Base-by-base conservation (phyloP, 2,329 filamentous ascomycete genomes). In the Coleophoma eucalyptorum region DNA sequence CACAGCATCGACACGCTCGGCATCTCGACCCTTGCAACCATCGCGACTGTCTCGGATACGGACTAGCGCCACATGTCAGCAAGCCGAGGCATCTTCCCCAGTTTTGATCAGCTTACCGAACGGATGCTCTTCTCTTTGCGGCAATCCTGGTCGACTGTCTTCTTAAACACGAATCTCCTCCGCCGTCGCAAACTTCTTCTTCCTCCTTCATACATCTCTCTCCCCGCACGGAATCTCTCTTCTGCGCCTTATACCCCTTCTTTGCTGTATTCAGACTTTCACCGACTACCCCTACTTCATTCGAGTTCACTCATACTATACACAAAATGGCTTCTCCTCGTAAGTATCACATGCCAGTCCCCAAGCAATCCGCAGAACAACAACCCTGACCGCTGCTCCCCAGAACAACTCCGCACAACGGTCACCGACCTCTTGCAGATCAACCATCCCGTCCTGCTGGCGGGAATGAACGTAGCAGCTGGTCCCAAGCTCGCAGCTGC, bases 381-480 rank as follows among this genome's bases (percentile, higher is more conserved):
- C 45, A 43, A 35, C 20, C 50, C 58, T 69, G 49, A 68, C 55
- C 43, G 10, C 31, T 32, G 19, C 19, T 32, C 18, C 20, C 53
- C 71, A 93, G 89, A 94, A 77, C 80, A 89, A 78, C 87, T 99
- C 72, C 89, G 89, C 67, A 99, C 94, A 49, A 85, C 89, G 60
- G 79, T 92, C 65, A 99, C 94, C 62, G 93, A 97, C 81, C 88
- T 97, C 58, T 88, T 99, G 75, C 89, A 90, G 79, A 97, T 99
- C 82, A 90, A 96, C 71, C 94, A 99, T 75, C 94, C 94, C 52
- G 79, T 99, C 68, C 78, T 99, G 66, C 86, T 99, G 56, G 94
- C 94, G 63, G 94, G 94, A 70, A 99, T 99, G 94, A 97, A 99
- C 80, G 94, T 97, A 57, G 94, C 94, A 51, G 94, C 94, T 53